Conservation (phyloP, 1,284 basidiomycete species). For the Taiwanofungus camphoratus region DNA sequence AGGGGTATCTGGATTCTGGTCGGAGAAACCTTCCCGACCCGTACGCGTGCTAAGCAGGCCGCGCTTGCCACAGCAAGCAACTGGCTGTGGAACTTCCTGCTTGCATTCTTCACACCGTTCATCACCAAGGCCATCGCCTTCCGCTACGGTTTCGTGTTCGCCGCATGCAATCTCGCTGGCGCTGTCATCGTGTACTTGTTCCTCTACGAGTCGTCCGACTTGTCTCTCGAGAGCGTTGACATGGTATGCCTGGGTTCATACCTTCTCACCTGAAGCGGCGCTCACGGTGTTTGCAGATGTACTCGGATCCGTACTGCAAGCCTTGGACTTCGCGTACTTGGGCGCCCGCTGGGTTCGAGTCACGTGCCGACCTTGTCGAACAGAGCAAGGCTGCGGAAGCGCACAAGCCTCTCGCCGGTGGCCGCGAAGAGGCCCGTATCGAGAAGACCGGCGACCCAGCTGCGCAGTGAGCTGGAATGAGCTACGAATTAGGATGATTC, state of each 20-base stretch:
- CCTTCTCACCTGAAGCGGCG: slow-evolving; percentile 1
- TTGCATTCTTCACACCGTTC: slow-evolving; percentile 74
- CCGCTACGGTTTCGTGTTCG: slow-evolving; percentile 72
- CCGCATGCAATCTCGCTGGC: slow-evolving; percentile 53
- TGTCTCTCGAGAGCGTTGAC: slow-evolving; percentile 69
- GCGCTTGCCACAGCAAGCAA: slow-evolving; percentile 64
- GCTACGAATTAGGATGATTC: too few species aligned
- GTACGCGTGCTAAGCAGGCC: slow-evolving; percentile 73
- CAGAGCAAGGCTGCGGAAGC: slow-evolving; percentile 29
- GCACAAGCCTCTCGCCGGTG: slow-evolving; percentile 24
- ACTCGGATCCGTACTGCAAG: slow-evolving; percentile 61
- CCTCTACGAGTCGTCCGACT: slow-evolving; percentile 70
- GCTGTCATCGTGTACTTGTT: slow-evolving; percentile 70
- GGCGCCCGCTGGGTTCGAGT: slow-evolving; percentile 47
- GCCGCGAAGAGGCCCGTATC: slow-evolving; percentile 14
- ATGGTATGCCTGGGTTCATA: slow-evolving; percentile 29
- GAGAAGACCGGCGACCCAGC: slow-evolving; percentile 15
- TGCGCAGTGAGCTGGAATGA: too few species aligned
- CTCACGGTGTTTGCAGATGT: slow-evolving; percentile 46
- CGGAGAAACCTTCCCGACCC: slow-evolving; percentile 73
- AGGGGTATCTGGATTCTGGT: slow-evolving; percentile 70
- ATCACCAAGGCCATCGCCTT: slow-evolving; percentile 53
- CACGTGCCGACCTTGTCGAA: slow-evolving; percentile 36
- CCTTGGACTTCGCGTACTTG: slow-evolving; percentile 60
- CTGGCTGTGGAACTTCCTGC: slow-evolving; percentile 73